Conservation (phyloP, 805 yeast species). For the Schwanniomyces sp. region DNA sequence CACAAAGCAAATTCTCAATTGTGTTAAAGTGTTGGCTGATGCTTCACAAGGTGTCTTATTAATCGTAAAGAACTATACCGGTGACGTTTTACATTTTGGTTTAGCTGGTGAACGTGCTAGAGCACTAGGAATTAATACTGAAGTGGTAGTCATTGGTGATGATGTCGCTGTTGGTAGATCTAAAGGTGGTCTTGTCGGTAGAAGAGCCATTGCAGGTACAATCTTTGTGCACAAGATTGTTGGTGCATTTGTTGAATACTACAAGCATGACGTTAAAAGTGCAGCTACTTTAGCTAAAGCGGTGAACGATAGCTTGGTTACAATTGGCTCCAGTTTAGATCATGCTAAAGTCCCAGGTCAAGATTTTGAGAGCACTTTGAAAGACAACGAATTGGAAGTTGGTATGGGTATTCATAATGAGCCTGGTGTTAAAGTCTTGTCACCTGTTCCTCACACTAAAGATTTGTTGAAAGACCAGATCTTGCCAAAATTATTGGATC, state of each 20-base stretch:
- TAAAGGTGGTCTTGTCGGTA: constrained; percentile 30
- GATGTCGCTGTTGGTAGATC: constrained; percentile 35
- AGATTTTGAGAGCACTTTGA: constrained; percentile 19
- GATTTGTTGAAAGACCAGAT: constrained; percentile 21
- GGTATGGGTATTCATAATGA: constrained; percentile 43
- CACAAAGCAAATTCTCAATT: constrained; percentile 24
- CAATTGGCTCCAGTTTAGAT: constrained; percentile 37
- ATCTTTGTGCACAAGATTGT: constrained; percentile 27
- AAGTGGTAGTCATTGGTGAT: constrained; percentile 27
- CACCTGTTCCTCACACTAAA: constrained; percentile 29
- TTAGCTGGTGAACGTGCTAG: constrained; percentile 37
- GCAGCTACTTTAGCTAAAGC: constrained; percentile 19
- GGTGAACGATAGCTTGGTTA: constrained; percentile 25
- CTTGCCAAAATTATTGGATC: constrained; percentile 24
- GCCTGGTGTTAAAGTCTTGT: constrained; percentile 32
- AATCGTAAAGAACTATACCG: constrained; percentile 38
- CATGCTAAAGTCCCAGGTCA: constrained; percentile 41
- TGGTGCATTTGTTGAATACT: constrained; percentile 30
- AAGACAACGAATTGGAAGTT: constrained; percentile 27
- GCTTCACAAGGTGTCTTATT: constrained; percentile 33
- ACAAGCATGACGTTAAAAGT: constrained; percentile 21
- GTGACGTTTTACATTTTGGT: constrained; percentile 39
- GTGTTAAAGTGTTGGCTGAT: constrained; percentile 31
- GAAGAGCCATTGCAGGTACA: constrained; percentile 36
- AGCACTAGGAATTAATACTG: constrained; percentile 27